Evolutionary conservation across 306 rosid genomes (phyloP).

Genomic region (Lupinus albus): DNA sequence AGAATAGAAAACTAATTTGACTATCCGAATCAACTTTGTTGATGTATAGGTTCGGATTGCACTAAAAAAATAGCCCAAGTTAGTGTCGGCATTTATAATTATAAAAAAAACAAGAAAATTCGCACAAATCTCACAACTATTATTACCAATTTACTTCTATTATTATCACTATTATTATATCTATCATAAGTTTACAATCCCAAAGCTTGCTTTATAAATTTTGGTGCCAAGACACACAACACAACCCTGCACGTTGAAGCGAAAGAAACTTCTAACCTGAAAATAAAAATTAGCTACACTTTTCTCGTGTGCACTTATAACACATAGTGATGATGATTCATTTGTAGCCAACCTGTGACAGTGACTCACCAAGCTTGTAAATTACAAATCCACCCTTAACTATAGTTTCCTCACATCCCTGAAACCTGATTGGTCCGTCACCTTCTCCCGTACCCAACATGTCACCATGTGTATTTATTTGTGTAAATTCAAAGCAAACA

Average conservation of each 20-base stretch:
- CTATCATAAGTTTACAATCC: too few species aligned
- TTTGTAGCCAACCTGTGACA: constrained; percentile 30
- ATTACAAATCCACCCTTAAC: constrained; percentile 44
- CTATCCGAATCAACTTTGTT: too few species aligned
- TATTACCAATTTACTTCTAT: not conserved
- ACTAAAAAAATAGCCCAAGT: too few species aligned
- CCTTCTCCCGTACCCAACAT: constrained; percentile 2
- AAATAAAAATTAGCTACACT: not conserved
- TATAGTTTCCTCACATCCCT: constrained; percentile 14
- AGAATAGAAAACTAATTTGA: too few species aligned
- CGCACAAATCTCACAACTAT: not conserved
- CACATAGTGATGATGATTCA: not conserved
- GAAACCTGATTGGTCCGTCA: constrained; percentile 47
- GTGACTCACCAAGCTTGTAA: constrained; percentile 37
- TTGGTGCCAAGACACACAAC: not conserved
- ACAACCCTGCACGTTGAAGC: constrained; percentile 43
- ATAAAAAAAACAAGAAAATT: constrained; percentile 1
- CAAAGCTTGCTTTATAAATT: constrained; percentile 23
- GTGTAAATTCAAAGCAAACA: constrained; percentile 54
- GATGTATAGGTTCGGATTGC: too few species aligned
- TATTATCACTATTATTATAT: not conserved
- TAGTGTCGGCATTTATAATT: not conserved
- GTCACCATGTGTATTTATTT: constrained; percentile 8
- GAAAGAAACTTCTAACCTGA: constrained; percentile 53
- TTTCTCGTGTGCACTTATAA: not conserved